Base-by-base conservation (phyloP, 176 grass and related monocot species). In the Oryza glaberrima region DNA sequence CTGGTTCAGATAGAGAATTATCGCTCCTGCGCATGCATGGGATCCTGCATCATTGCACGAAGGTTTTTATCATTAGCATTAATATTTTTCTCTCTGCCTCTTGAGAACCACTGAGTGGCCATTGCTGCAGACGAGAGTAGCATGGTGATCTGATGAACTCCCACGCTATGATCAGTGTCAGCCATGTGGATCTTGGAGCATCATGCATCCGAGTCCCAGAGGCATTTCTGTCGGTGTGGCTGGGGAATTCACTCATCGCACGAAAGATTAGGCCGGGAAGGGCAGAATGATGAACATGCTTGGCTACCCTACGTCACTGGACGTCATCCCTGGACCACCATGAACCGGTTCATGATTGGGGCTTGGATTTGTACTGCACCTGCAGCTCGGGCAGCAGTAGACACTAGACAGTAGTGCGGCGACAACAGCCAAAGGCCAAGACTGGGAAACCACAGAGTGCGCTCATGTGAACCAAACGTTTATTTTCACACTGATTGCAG, bases 391-490 rank as follows among this genome's bases (percentile, higher is more conserved):
- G 63, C 38, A 26, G 75, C 30, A 5, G 43, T 72, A 40, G 71
- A n/a, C 56, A 22, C 7, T 32, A 78, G 61, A n/a, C 56, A 22
- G 19, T 32, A 78, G 61, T 23, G 78, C 79, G 79, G 78, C 79
- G 79, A 83, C 88, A 90, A 52, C 69, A 45, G 12, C 3, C 26
- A 82, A 2, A 2, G 3, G 61, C 14, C 69, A 61, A 58, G 15
- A 52, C 23, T 65, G 38, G 49, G 54, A 69, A 85, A 74, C 67
- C 7, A n/a, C 38, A n/a, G 40, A 0, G 72, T 14, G 47, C 2
- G 83, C 3, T 86, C 88, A 86, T 86, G 84, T 83, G 88, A 87
- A 25, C 69, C 75, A 3, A 2, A 22, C 14, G 49, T 79, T 83
- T 64, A 36, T 78, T 68, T 78, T 68, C 38, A 48, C 70, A 47